A percentile compares a stretch with the other conserved stretches of the same genome.
Conservation (phyloP, 805 yeast genomes). For the Candida vartiovaarae region DNA sequence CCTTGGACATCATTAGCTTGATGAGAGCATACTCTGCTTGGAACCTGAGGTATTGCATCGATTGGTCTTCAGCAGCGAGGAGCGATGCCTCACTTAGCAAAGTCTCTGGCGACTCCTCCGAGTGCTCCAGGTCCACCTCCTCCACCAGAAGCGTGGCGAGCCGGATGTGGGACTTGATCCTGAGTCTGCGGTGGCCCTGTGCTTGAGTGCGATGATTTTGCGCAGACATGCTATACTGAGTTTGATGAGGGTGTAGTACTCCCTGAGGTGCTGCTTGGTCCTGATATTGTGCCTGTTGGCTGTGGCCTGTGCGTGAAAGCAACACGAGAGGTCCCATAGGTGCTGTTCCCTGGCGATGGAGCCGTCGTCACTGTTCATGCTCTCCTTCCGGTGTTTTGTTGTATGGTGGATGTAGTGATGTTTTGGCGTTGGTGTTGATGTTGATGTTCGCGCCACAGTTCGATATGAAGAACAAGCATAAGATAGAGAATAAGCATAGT, state of each 20-base stretch:
- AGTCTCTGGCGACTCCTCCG: slow-evolving; percentile 7
- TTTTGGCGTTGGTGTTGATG: no score
- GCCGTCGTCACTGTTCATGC: not conserved
- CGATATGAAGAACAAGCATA: no score
- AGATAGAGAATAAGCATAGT: no score
- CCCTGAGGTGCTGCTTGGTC: slow-evolving; percentile 20
- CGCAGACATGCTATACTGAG: slow-evolving; percentile 23
- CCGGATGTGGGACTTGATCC: slow-evolving; percentile 20
- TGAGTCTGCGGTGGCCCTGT: slow-evolving; percentile 22
- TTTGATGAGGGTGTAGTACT: slow-evolving; percentile 27
- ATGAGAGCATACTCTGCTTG: slow-evolving; percentile 6
- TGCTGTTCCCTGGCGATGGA: slow-evolving; percentile 8
- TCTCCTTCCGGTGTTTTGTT: not conserved
- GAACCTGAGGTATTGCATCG: not conserved
- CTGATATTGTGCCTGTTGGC: slow-evolving; percentile 6
- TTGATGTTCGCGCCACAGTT: no score
- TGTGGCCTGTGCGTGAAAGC: slow-evolving; percentile 9
- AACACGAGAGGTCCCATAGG: slow-evolving; percentile 5
- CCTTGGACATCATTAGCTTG: slow-evolving; percentile 3
- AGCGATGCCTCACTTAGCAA: slow-evolving; percentile 10
- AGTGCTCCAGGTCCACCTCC: slow-evolving; percentile 2
- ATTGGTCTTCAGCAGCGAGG: slow-evolving; percentile 9
- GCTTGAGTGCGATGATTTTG: slow-evolving; percentile 17
- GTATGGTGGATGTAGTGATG: no score
- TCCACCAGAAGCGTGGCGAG: slow-evolving; percentile 23